phyloP scores from a whole-genome alignment of 2,329 filamentous ascomycete genomes.

The Tympanopsis confertula region DNA sequence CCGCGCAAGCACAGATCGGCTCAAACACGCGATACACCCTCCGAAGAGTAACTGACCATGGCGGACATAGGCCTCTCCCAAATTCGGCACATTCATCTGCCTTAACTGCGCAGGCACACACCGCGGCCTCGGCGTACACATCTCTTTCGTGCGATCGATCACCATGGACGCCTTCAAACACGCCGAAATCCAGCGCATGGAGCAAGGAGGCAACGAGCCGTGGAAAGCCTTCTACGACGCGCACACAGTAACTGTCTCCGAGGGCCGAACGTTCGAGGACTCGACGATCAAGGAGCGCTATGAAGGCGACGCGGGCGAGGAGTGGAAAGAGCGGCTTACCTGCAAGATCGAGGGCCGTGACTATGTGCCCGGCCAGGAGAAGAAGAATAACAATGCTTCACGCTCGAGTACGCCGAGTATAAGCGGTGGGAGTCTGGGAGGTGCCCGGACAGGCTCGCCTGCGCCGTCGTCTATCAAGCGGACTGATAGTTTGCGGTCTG shows the following conservation, averaged over 20 bases:
- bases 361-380: constrained; percentile 59
- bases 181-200: constrained; percentile 86
- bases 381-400: constrained; percentile 17
- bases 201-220: constrained; percentile 75
- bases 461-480: no score
- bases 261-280: constrained; percentile 67
- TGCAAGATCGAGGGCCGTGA: constrained; percentile 81
- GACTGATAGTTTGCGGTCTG: background rate
- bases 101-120: constrained; percentile 91
- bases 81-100: constrained; percentile 98
- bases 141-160: constrained; percentile 93
- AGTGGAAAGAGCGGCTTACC: constrained; percentile 83
- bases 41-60: no score
- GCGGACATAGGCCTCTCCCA: constrained; percentile 65
- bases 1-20: no score
- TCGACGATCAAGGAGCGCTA: constrained; percentile 85
- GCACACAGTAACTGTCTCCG: constrained; percentile 54
- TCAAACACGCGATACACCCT: no score
- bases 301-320: constrained; percentile 78
- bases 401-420: constrained; percentile 14
- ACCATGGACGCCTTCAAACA: constrained; percentile 98
- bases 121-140: constrained; percentile 89
- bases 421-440: background rate
- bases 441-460: background rate
- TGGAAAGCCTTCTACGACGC: constrained; percentile 82